Conservation (phyloP, 345 rosid genomes). For the Linum trigynum region DNA sequence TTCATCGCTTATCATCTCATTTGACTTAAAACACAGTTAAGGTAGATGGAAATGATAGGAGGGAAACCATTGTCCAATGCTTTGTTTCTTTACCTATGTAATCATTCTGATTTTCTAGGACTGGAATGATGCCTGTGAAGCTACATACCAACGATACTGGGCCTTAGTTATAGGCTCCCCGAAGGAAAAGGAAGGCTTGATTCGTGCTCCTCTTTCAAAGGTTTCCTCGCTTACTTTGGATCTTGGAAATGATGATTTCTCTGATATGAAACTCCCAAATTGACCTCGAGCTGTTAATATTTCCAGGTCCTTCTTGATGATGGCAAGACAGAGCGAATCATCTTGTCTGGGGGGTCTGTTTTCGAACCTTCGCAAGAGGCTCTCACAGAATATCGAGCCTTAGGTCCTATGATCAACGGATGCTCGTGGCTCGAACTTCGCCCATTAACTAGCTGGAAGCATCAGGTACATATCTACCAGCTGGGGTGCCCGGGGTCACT, state of each 20-base stretch:
- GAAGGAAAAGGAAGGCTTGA: conserved; percentile 65
- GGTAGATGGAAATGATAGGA: neutral
- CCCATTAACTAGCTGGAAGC: conserved; percentile 75
- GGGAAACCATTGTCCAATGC: neutral
- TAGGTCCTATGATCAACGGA: conserved; percentile 86
- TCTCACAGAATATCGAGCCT: conserved; percentile 65
- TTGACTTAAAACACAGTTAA: neutral
- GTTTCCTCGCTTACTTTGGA: conserved; percentile 21
- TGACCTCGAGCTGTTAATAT: conserved; percentile 1
- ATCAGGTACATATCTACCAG: conserved; percentile 48
- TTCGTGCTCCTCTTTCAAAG: conserved; percentile 77
- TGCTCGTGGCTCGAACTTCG: conserved; percentile 81
- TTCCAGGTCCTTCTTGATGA: conserved; percentile 72
- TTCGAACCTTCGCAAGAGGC: conserved; percentile 80
- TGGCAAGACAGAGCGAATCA: conserved; percentile 82
- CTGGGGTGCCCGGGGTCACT: too few species aligned
- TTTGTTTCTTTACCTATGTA: conserved; percentile 10
- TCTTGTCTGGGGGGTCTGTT: conserved; percentile 53
- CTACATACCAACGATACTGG: conserved; percentile 68
- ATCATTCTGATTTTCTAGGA: conserved; percentile 32
- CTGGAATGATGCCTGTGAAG: conserved; percentile 72
- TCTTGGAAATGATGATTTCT: neutral
- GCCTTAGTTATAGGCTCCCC: conserved; percentile 88
- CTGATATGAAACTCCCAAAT: neutral
- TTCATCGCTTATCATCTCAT: neutral